Evolutionary conservation across 148 eudicot species (phyloP).

Genomic region (Rhododendron vialii): DNA sequence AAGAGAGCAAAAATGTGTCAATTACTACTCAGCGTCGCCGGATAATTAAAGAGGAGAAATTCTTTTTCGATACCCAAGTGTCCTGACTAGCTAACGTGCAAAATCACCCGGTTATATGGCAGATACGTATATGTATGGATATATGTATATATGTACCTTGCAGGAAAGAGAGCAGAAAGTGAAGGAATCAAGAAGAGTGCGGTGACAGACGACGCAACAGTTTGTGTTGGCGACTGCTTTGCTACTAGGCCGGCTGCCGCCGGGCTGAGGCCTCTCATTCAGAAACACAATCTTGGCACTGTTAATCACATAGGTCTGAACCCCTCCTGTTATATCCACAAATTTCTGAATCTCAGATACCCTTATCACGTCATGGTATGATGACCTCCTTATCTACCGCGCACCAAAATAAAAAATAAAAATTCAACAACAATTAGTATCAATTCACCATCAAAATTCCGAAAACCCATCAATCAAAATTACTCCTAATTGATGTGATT

Average conservation of each 20-base stretch:
- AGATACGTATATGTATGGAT: not conserved
- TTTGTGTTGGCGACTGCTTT: conserved; percentile 49
- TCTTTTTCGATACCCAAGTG: not conserved
- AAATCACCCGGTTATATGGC: not conserved
- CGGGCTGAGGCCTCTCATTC: conserved; percentile 52
- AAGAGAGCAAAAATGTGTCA: not conserved
- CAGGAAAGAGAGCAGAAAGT: conserved; percentile 24
- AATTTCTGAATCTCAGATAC: conserved; percentile 31
- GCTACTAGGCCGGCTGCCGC: conserved; percentile 25
- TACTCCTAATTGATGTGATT: not conserved
- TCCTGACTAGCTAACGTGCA: not conserved
- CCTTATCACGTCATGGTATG: conserved; percentile 49
- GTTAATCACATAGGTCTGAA: not conserved
- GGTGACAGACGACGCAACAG: conserved; percentile 42
- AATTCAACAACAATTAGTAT: not conserved
- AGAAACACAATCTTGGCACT: conserved; percentile 54
- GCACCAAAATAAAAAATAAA: not conserved
- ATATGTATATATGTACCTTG: conserved; percentile 28
- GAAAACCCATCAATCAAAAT: not conserved
- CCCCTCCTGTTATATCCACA: conserved; percentile 32
- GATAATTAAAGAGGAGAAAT: not conserved
- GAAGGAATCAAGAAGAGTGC: conserved; percentile 51
- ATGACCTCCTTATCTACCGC: conserved; percentile 50
- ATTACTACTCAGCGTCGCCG: not conserved
- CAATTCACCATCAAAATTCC: not conserved